These are phyloP conservation scores for Symbiodinium pilosum DNA, from an alignment of 73 alveolate species.

Conservation along the genomic window DNA sequence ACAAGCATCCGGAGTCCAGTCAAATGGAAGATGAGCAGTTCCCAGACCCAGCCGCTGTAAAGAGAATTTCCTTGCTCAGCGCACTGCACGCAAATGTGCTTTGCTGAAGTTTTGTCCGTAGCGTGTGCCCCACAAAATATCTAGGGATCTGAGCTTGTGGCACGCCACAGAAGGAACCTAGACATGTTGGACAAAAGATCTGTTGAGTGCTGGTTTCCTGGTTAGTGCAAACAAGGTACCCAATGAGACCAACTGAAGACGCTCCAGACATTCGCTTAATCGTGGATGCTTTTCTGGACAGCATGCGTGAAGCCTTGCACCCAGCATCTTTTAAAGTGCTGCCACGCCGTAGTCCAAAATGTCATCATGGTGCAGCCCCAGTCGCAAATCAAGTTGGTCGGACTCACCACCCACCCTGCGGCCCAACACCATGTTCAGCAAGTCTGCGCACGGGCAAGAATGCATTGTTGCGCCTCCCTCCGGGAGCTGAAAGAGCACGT, in stretches of 20 bases:
- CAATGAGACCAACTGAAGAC: constrained; percentile 41
- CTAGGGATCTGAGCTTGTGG: not conserved
- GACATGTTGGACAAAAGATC: not conserved
- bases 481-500: constrained; percentile 44
- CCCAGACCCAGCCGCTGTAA: constrained; percentile 52
- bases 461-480: not conserved
- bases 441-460: not conserved
- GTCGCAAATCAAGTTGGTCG: constrained; percentile 41
- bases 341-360: too few relatives aligned
- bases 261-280: not conserved
- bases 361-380: not conserved
- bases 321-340: not conserved
- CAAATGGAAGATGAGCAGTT: constrained; percentile 66
- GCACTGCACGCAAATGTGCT: not conserved
- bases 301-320: constrained; percentile 12
- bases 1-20: constrained; percentile 6
- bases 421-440: not conserved
- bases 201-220: not conserved
- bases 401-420: constrained; percentile 44
- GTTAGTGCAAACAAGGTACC: not conserved
- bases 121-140: not conserved
- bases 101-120: too few relatives aligned
- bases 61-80: constrained; percentile 19
- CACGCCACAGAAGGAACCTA: constrained; percentile 65
- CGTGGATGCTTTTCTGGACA: constrained; percentile 16